Evolutionary conservation across 1,139 yeast genomes (phyloP), one percentile per base, ranked within the genome.

Genomic region (Pichia sp.): DNA sequence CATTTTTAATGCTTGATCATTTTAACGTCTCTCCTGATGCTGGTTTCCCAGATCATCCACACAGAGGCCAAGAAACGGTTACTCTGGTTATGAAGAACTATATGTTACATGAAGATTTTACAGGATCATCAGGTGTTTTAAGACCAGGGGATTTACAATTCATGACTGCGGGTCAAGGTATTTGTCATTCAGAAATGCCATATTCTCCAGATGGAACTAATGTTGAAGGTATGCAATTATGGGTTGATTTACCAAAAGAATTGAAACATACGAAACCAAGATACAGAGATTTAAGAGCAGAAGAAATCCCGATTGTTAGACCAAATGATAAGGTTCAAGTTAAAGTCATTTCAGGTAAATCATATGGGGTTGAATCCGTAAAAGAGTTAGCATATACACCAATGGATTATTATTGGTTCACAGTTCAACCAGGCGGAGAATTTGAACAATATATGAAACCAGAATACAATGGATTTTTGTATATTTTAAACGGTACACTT

Each of bases 11-110:
- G 82, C 71, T 87, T 42, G 97, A 89, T 60, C 95, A 87, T 60
- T 87, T 87, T 63, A 68, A 65, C 37, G 78, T 77, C 24, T 59
- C 69, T 3, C 75, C 78, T 12, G 74, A 73, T 22, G 62, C 68
- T 41, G 86, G 87, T n/a, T 87, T 87, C 68, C 96, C 96, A 6
- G 92, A 86, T 56, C 97, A 89, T 61, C 96, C 96, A 26, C 97
- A 89, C 63, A 76, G 87, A 49, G 96, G 96, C 28, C 94, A 86
- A 65, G 96, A 87, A 64, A 89, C 96, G 28, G 79, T 89, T 50
- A 83, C 96, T 4, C 78, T 82, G 56, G 68, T 89, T 46, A 65
- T 81, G 49, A 71, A 78, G 46, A 96, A 96, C 41, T 80, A 78
- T 48, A 70, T 89, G 65, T 92, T 94, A 28, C 97, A 89, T 63